A percentile compares a stretch with the other conserved stretches of the same genome.
These are phyloP conservation scores for Metschnikowia sp. DNA, from an alignment of 805 yeast species.

Conservation along the genomic window DNA sequence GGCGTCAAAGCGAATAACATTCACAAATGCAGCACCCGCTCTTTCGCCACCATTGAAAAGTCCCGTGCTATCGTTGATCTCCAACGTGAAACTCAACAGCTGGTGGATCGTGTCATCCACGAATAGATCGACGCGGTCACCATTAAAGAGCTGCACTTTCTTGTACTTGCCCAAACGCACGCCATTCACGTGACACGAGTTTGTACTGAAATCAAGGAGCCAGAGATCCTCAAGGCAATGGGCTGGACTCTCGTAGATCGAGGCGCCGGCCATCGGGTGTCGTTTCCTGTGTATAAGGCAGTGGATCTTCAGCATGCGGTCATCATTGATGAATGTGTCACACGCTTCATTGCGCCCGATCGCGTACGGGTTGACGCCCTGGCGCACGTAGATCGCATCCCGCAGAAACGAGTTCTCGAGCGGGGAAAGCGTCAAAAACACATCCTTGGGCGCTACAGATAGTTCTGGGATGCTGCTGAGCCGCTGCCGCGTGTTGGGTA, in stretches of 20 bases:
- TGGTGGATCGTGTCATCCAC: constrained; percentile 54
- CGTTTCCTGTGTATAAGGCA: constrained; percentile 64
- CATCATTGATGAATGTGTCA: constrained; percentile 63
- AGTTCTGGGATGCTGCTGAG: not conserved
- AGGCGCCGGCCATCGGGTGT: constrained; percentile 51
- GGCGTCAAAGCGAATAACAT: constrained; percentile 25
- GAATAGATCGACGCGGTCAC: constrained; percentile 65
- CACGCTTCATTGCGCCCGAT: constrained; percentile 72
- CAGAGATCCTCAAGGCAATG: constrained; percentile 72
- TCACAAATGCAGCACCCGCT: constrained; percentile 16
- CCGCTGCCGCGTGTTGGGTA: not conserved
- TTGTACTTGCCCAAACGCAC: constrained; percentile 56
- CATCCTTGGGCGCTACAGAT: constrained; percentile 45
- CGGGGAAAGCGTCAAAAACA: constrained; percentile 61
- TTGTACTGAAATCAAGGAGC: constrained; percentile 77
- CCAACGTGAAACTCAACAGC: constrained; percentile 50
- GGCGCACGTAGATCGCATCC: constrained; percentile 56
- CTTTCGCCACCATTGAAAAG: constrained; percentile 50
- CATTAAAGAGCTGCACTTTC: constrained; percentile 58
- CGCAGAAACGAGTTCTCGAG: constrained; percentile 41
- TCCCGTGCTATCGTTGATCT: constrained; percentile 60
- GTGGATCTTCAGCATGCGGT: constrained; percentile 79
- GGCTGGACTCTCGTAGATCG: constrained; percentile 66
- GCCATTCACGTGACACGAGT: constrained; percentile 71
- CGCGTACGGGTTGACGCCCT: constrained; percentile 61